A percentile compares a stretch with the other conserved stretches of the same genome.
These are phyloP conservation scores for Gymnopus androsaceus DNA, from an alignment of 1,284 basidiomycete species.

Conservation along the genomic window DNA sequence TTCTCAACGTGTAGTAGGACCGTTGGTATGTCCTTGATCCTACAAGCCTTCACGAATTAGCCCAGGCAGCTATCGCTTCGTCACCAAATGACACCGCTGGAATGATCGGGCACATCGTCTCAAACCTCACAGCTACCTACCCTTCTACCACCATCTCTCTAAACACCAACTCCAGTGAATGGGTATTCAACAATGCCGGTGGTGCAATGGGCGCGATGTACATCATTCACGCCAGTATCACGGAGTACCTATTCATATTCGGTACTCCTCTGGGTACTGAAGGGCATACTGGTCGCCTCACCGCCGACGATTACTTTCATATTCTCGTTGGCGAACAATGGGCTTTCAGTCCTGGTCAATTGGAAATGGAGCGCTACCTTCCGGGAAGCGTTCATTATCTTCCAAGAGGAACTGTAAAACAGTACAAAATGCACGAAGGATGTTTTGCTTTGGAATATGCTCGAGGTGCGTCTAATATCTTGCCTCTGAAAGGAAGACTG, in stretches of 20 bases:
- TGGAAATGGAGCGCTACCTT: slow-evolving; percentile 83
- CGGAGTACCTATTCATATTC: slow-evolving; percentile 94
- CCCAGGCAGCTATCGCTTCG: slow-evolving; percentile 68
- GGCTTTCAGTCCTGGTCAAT: slow-evolving; percentile 81
- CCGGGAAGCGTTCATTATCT: slow-evolving; percentile 87
- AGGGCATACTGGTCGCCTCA: slow-evolving; percentile 92
- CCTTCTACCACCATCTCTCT: slow-evolving; percentile 56
- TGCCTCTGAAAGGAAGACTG: too few relatives aligned
- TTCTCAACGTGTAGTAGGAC: slow-evolving; percentile 34
- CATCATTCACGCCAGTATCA: slow-evolving; percentile 92
- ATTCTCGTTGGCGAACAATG: slow-evolving; percentile 93
- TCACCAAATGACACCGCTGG: slow-evolving; percentile 62
- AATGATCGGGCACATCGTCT: slow-evolving; percentile 78
- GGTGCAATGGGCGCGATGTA: slow-evolving; percentile 99
- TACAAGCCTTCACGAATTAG: slow-evolving; percentile 62
- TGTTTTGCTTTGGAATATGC: slow-evolving; percentile 97
- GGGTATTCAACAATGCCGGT: slow-evolving; percentile 98
- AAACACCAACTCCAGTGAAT: slow-evolving; percentile 73
- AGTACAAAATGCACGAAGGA: slow-evolving; percentile 96
- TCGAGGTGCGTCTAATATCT: slow-evolving; percentile 58
- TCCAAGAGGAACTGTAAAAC: slow-evolving; percentile 83
- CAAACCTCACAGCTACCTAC: slow-evolving; percentile 73
- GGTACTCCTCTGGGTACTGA: slow-evolving; percentile 96
- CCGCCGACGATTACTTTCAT: slow-evolving; percentile 97
- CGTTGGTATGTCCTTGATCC: slow-evolving; percentile 77